Evolutionary conservation across 768 basidiomycete genomes (phyloP).

Genomic region (Auricularia cornea): DNA sequence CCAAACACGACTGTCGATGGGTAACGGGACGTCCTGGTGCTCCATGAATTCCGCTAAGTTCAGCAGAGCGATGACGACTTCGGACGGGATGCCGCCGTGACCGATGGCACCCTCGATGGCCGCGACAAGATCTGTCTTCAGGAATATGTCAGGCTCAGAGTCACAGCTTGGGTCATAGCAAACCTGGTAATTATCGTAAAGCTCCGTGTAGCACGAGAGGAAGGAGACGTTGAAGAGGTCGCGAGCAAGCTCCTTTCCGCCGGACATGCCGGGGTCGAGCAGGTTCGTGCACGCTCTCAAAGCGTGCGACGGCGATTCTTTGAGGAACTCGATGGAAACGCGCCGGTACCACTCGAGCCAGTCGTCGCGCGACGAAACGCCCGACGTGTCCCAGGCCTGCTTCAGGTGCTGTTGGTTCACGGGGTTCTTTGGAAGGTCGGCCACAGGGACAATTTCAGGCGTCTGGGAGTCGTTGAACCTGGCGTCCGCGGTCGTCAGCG

Average conservation of each 20-base stretch:
- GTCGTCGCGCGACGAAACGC: constrained; percentile 69
- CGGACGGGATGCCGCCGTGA: constrained; percentile 67
- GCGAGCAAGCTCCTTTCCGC: constrained; percentile 59
- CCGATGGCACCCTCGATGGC: constrained; percentile 82
- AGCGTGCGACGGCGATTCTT: constrained; percentile 97
- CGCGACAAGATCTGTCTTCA: constrained; percentile 86
- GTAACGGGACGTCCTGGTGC: constrained; percentile 92
- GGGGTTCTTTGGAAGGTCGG: constrained; percentile 79
- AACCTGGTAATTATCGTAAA: constrained; percentile 97
- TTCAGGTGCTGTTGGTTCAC: constrained; percentile 98
- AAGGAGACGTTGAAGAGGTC: constrained; percentile 98
- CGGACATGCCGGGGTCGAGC: constrained; percentile 49
- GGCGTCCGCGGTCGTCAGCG: constrained; percentile 3
- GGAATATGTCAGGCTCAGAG: not conserved
- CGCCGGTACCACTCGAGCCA: constrained; percentile 96
- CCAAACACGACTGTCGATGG: constrained; percentile 86
- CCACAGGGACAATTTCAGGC: constrained; percentile 56
- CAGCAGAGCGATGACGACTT: constrained; percentile 82
- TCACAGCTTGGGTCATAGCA: not conserved
- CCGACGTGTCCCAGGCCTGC: constrained; percentile 88
- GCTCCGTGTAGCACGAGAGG: constrained; percentile 92
- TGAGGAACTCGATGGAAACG: constrained; percentile 91
- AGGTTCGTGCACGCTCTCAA: constrained; percentile 91
- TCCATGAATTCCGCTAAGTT: constrained; percentile 99
- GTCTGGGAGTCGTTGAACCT: constrained; percentile 34